A percentile compares a stretch with the other conserved stretches of the same genome.
phyloP scores from a whole-genome alignment of 768 basidiomycete genomes.

The Lentinula aciculospora region DNA sequence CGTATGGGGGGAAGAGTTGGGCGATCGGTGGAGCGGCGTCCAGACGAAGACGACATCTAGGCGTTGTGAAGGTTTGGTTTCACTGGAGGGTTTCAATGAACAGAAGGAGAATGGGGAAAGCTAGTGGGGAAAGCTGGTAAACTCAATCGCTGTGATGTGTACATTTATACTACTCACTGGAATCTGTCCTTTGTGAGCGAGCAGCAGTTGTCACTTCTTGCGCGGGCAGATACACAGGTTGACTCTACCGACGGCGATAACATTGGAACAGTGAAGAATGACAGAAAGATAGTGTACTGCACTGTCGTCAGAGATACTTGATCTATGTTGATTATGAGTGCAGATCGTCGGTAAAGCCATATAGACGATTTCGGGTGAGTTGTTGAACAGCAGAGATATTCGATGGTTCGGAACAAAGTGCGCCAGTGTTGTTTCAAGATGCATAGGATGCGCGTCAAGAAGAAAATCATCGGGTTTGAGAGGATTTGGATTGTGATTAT shows the following conservation, averaged over 20 bases:
- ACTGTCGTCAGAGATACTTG: constrained; percentile 1
- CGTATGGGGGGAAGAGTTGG: constrained; percentile 70
- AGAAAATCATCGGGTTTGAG: constrained; percentile 9
- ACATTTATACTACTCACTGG: constrained; percentile 8
- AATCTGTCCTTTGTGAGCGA: background rate
- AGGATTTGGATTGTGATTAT: background rate
- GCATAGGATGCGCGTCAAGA: background rate
- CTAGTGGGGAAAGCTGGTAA: constrained; percentile 5
- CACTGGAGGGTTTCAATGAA: too few relatives aligned
- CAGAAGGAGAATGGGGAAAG: constrained; percentile 8
- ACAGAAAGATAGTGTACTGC: background rate
- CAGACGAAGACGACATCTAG: constrained; percentile 15
- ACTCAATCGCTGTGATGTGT: constrained; percentile 6
- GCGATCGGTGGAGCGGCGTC: constrained; percentile 27
- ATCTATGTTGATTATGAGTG: background rate
- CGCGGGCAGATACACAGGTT: background rate
- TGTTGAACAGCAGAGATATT: background rate
- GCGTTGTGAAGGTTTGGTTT: too few relatives aligned
- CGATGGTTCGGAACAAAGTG: background rate
- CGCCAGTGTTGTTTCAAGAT: background rate
- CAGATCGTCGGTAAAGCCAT: background rate
- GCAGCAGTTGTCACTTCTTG: background rate
- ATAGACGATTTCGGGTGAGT: background rate
- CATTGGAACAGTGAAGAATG: background rate
- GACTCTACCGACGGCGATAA: constrained; percentile 1